Conservation (phyloP, 345 rosid genomes). For the Eucalyptus erythrocorys region DNA sequence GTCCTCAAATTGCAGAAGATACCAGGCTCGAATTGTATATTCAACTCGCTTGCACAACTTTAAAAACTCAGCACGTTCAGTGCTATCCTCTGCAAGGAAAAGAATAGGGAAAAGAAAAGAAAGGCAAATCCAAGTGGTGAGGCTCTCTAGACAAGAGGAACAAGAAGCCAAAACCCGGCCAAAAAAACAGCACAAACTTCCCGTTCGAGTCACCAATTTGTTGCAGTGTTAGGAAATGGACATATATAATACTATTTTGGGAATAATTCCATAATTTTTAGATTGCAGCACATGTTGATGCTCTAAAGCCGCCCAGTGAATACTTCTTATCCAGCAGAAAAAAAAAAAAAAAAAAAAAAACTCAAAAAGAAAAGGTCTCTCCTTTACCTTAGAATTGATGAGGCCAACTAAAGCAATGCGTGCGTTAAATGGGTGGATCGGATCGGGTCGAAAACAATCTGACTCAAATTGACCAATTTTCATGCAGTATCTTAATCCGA, state of each 20-base stretch:
- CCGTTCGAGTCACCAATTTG: not conserved
- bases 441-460: too few relatives aligned
- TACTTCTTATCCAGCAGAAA: not conserved
- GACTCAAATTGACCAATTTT: not conserved
- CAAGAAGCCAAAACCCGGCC: not conserved
- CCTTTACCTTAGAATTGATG: too few relatives aligned
- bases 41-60: conserved; percentile 91
- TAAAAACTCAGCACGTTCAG: conserved; percentile 68
- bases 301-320: not conserved
- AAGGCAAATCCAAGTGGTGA: not conserved
- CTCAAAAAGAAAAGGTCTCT: too few relatives aligned
- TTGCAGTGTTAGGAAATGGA: not conserved
- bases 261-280: not conserved
- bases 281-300: not conserved
- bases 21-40: conserved; percentile 97
- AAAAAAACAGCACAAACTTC: not conserved
- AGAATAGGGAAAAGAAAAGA: not conserved
- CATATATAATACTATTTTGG: not conserved
- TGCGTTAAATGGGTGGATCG: too few relatives aligned
- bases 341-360: too few relatives aligned
- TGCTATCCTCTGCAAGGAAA: conserved; percentile 42
- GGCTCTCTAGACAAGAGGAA: not conserved
- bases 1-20: conserved; percentile 87
- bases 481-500: not conserved
- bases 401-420: not conserved